Conservation (phyloP, 495 filamentous ascomycete genomes). For the Letharia lupina region DNA sequence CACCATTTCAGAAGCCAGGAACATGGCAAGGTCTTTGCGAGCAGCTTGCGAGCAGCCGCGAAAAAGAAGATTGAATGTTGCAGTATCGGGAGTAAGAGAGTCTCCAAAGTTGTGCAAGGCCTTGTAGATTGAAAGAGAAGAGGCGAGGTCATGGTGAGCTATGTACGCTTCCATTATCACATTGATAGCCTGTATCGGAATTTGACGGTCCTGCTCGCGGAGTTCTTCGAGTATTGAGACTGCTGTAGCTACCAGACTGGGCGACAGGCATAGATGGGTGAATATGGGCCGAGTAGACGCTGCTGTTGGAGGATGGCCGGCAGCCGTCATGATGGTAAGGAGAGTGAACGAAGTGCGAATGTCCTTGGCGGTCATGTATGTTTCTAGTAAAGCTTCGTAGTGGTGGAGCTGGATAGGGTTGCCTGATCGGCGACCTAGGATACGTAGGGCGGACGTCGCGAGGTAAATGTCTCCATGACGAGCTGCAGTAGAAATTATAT, state of each 20-base stretch:
- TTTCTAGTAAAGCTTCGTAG: constrained; percentile 67
- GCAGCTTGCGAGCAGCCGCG: constrained; percentile 44
- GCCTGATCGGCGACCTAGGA: constrained; percentile 42
- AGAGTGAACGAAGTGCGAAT: constrained; percentile 31
- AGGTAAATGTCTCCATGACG: constrained; percentile 55
- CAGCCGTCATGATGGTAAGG: constrained; percentile 46
- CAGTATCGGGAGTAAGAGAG: constrained; percentile 43
- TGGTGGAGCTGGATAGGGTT: constrained; percentile 49
- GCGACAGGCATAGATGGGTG: constrained; percentile 32
- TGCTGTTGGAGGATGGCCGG: constrained; percentile 43
- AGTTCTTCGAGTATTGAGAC: constrained; percentile 49
- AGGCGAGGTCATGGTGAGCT: constrained; percentile 31
- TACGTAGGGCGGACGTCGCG: constrained; percentile 54
- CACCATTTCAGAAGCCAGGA: constrained; percentile 67
- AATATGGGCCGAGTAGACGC: constrained; percentile 53
- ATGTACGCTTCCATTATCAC: constrained; percentile 51
- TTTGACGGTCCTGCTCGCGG: constrained; percentile 33
- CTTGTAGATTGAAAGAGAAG: constrained; percentile 62
- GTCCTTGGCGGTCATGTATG: constrained; percentile 49
- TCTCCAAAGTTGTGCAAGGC: constrained; percentile 53
- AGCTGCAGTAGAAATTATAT: constrained; percentile 62
- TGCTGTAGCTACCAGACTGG: constrained; percentile 33
- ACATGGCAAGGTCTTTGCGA: constrained; percentile 52
- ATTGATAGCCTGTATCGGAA: constrained; percentile 53
- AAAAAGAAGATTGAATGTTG: constrained; percentile 62